phyloP scores from a whole-genome alignment of 2,329 filamentous ascomycete genomes.

The Fusarium sp. region DNA sequence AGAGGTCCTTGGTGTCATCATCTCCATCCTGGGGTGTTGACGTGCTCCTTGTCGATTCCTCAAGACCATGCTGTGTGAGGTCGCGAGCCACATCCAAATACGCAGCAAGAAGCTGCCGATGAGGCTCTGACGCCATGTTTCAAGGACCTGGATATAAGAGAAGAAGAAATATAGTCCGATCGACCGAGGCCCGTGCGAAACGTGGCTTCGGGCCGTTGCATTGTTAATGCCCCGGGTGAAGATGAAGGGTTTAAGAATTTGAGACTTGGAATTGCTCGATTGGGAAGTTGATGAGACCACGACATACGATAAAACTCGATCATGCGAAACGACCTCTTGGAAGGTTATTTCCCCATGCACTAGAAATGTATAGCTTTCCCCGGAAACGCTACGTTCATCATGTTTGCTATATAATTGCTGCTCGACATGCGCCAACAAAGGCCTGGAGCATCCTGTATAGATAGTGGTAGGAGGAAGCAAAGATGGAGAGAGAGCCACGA shows the following conservation, averaged over 20 bases:
- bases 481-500: not conserved
- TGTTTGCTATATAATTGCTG: not conserved
- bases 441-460: not conserved
- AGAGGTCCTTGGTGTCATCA: not conserved
- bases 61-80: constrained; percentile 8
- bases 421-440: not conserved
- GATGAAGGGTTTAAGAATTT: not conserved
- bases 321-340: not conserved
- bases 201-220: not conserved
- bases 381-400: not conserved
- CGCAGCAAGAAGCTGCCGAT: constrained; percentile 36
- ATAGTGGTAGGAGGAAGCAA: not conserved
- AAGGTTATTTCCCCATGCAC: not conserved
- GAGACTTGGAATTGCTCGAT: constrained; percentile 3
- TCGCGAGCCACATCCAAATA: constrained; percentile 39
- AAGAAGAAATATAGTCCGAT: too few relatives aligned
- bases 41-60: not conserved
- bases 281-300: constrained; percentile 2
- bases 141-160: not conserved
- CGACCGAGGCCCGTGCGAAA: too few relatives aligned
- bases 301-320: not conserved
- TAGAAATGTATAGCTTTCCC: not conserved
- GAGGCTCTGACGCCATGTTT: constrained; percentile 34
- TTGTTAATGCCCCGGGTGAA: not conserved
- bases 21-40: not conserved